Conservation (phyloP, 1,284 basidiomycete species). For the Apiotrichum gamsii region DNA sequence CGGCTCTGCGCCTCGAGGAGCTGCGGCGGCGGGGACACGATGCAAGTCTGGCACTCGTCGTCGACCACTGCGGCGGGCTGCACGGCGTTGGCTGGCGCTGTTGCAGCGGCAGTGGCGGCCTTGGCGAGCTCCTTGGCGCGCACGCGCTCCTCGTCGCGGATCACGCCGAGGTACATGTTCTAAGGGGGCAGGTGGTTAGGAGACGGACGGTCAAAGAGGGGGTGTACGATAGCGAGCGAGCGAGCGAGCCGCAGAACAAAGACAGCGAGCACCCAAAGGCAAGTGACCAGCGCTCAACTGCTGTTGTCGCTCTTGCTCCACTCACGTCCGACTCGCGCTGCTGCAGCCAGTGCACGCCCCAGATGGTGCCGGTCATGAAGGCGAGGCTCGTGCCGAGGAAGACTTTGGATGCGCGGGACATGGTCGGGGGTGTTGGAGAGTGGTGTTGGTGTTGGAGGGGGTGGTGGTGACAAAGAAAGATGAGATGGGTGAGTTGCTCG, state of each 20-base stretch:
- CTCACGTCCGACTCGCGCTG: conserved; percentile 72
- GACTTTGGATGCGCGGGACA: conserved; percentile 70
- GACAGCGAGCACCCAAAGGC: not conserved
- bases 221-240: conserved; percentile 7
- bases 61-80: conserved; percentile 36
- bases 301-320: not conserved
- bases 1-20: conserved; percentile 32
- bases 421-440: conserved; percentile 41
- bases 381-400: conserved; percentile 66
- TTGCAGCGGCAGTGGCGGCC: not conserved
- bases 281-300: not conserved
- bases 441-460: too few relatives aligned
- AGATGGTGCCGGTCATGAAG: conserved; percentile 67
- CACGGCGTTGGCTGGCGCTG: not conserved
- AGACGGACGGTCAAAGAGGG: conserved; percentile 1
- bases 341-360: conserved; percentile 88
- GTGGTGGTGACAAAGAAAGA: not conserved
- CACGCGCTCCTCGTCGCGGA: conserved; percentile 73
- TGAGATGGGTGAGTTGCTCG: too few relatives aligned
- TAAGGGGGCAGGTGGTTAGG: conserved; percentile 35
- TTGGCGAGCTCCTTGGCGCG: conserved; percentile 25
- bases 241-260: conserved; percentile 15
- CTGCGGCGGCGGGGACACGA: conserved; percentile 37
- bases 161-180: conserved; percentile 85
- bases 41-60: conserved; percentile 38